Conservation (phyloP, 1,139 yeast genomes). For the Chernovozyma sophiae-reginae region DNA sequence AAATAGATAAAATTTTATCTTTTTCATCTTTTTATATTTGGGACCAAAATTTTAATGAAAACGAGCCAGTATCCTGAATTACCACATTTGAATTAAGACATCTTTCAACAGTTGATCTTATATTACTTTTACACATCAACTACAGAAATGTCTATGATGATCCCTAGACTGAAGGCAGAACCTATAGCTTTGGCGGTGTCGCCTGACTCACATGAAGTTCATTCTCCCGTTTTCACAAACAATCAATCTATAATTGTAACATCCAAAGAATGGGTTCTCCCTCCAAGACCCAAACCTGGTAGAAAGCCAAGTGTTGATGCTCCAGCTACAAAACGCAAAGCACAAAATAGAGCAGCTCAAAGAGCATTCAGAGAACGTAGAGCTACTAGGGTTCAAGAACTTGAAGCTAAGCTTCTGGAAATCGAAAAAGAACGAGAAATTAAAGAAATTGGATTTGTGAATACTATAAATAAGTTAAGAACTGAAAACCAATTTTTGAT, state of each 20-base stretch:
- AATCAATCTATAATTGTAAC: conserved; percentile 45
- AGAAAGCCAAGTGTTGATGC: conserved; percentile 77
- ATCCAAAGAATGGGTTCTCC: conserved; percentile 87
- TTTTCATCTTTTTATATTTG: conserved; percentile 16
- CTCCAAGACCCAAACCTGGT: conserved; percentile 90
- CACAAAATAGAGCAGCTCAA: conserved; percentile 94
- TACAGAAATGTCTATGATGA: conserved; percentile 29
- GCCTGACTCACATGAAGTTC: conserved; percentile 13
- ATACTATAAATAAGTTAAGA: conserved; percentile 40
- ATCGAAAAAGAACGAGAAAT: conserved; percentile 63
- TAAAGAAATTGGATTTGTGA: conserved; percentile 57
- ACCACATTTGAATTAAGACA: too few relatives aligned
- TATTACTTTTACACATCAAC: too few relatives aligned
- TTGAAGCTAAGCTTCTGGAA: conserved; percentile 47
- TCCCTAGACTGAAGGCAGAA: conserved; percentile 33
- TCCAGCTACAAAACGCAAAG: conserved; percentile 75
- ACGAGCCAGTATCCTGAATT: neutral
- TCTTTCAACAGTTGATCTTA: neutral
- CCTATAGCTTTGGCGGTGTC: conserved; percentile 29
- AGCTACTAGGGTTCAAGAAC: conserved; percentile 56
- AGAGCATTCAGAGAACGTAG: conserved; percentile 83
- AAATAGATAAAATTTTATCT: conserved; percentile 15
- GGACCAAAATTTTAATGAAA: neutral
- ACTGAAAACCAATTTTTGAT: conserved; percentile 36
- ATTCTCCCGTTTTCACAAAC: conserved; percentile 3